Evolutionary conservation across 768 basidiomycete genomes (phyloP).

Genomic region (Thelephora ganbajun): DNA sequence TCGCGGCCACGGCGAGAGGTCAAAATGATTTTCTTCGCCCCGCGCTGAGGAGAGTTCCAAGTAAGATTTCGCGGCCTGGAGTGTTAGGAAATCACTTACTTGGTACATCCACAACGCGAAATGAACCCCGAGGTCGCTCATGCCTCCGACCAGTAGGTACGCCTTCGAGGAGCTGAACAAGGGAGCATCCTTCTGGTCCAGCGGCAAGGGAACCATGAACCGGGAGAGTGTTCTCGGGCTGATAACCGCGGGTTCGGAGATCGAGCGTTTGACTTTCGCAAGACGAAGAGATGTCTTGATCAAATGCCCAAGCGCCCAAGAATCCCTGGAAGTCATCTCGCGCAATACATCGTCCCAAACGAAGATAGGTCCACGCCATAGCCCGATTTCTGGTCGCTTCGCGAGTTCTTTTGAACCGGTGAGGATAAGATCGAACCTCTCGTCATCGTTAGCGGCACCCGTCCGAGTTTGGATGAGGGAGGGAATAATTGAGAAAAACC

Average conservation of each 20-base stretch:
- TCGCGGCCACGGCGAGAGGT: slow-evolving; percentile 8
- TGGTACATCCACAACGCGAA: slow-evolving; percentile 28
- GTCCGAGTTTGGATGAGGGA: background rate
- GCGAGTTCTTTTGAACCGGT: background rate
- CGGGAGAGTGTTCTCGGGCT: background rate
- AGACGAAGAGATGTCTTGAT: background rate
- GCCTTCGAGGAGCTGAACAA: slow-evolving; percentile 17
- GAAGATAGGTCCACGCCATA: background rate
- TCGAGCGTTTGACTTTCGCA: too few species aligned
- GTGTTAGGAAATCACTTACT: slow-evolving; percentile 11
- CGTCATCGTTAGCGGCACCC: background rate
- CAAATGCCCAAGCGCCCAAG: background rate
- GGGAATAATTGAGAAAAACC: background rate
- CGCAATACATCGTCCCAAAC: background rate
- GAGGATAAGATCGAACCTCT: background rate
- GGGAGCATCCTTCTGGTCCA: background rate
- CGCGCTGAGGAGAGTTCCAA: slow-evolving; percentile 3
- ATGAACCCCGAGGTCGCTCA: slow-evolving; percentile 23
- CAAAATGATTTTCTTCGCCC: slow-evolving; percentile 8
- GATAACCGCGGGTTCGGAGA: too few species aligned
- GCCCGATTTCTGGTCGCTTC: background rate
- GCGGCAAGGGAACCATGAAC: background rate
- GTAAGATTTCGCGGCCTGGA: background rate
- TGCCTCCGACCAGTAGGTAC: slow-evolving; percentile 27
- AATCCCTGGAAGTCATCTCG: background rate